phyloP scores from a whole-genome alignment of 352 stramenopile species.

The Peronosclerospora sorghi region DNA sequence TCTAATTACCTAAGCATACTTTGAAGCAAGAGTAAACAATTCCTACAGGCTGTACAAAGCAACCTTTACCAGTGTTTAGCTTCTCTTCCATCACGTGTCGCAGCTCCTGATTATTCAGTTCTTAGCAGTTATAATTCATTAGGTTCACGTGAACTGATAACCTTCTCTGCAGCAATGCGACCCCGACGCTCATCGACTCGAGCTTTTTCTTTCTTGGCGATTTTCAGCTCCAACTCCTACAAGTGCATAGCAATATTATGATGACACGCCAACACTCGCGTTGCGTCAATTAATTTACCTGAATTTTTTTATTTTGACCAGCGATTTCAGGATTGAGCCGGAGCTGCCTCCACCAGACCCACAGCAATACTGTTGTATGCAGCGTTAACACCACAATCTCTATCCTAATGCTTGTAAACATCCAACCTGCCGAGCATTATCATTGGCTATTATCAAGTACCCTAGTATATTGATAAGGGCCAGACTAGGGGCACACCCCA shows the following conservation, averaged over 20 bases:
- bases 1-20: conserved; percentile 32
- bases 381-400: conserved; percentile 22
- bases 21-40: conserved; percentile 70
- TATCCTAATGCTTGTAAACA: conserved; percentile 11
- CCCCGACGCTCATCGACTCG: conserved; percentile 50
- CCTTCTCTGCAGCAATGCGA: conserved; percentile 57
- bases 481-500: too few species aligned
- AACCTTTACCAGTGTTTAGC: conserved; percentile 60
- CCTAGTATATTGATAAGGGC: too few species aligned
- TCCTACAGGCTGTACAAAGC: conserved; percentile 73
- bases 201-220: conserved; percentile 40
- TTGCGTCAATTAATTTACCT: conserved; percentile 8
- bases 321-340: neutral
- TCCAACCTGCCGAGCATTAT: conserved; percentile 1
- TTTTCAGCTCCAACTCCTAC: conserved; percentile 27
- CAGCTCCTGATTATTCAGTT: conserved; percentile 32
- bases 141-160: neutral
- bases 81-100: conserved; percentile 64
- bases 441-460: conserved; percentile 15
- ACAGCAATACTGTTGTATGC: conserved; percentile 20
- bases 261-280: neutral
- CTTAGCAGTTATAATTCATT: neutral
- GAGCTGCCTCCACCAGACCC: conserved; percentile 15
- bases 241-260: conserved; percentile 1
- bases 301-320: conserved; percentile 3